Percentiles rank a stretch among this genome's conserved stretches.
Evolutionary conservation across 116 monocot genomes (phyloP).

Genomic region (Cymodocea nodosa): DNA sequence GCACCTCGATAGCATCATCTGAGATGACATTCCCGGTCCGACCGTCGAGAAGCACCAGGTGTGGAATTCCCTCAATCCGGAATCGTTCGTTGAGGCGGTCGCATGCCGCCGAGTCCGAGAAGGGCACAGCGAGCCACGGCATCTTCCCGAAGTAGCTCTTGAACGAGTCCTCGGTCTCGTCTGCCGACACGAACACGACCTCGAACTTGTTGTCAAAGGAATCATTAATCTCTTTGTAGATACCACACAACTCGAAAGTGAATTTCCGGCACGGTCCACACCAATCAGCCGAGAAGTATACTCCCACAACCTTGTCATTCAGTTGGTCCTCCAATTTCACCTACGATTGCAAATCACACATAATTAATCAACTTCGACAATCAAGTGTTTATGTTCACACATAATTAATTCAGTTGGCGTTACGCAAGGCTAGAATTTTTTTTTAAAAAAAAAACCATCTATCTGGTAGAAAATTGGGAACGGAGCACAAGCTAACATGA

Average conservation of each 20-base stretch:
- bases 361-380: too few species aligned
- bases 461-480: too few species aligned
- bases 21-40: conserved; percentile 19
- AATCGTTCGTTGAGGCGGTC: conserved; percentile 23
- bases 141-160: conserved; percentile 38
- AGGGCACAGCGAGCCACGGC: conserved; percentile 82
- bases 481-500: too few species aligned
- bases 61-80: conserved; percentile 36
- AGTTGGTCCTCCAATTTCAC: too few species aligned
- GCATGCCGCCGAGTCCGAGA: conserved; percentile 29
- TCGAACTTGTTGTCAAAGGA: conserved; percentile 18
- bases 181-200: conserved; percentile 49
- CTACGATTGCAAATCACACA: too few species aligned
- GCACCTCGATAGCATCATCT: conserved; percentile 9
- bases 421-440: too few species aligned
- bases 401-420: too few species aligned
- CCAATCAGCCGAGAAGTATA: conserved; percentile 60
- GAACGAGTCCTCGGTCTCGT: conserved; percentile 40
- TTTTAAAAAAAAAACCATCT: too few species aligned
- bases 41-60: conserved; percentile 38
- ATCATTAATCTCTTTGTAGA: conserved; percentile 29
- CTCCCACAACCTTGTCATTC: conserved; percentile 11
- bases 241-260: conserved; percentile 38
- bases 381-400: too few species aligned
- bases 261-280: conserved; percentile 38